phyloP scores from a whole-genome alignment of 2,329 filamentous ascomycete genomes.

The Endothia cerciana region DNA sequence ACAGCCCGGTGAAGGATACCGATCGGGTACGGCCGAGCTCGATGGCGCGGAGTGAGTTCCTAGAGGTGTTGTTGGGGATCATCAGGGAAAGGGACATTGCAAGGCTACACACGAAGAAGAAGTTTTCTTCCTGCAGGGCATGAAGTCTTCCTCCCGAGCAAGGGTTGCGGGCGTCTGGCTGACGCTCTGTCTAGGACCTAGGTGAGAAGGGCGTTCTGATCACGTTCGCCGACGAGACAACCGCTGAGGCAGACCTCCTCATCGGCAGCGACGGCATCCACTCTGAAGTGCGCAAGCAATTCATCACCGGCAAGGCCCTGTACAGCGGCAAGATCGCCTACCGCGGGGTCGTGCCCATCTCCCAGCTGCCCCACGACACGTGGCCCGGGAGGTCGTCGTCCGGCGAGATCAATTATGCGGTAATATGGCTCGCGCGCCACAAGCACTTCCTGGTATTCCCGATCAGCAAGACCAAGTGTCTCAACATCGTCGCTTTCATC shows the following conservation, averaged over 20 bases:
- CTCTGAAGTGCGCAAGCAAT: constrained; percentile 25
- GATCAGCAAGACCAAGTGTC: constrained; percentile 24
- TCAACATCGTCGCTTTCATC: constrained; percentile 31
- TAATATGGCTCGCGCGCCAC: constrained; percentile 25
- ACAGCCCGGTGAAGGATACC: background rate
- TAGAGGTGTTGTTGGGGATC: constrained; percentile 18
- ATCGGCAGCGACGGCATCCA: constrained; percentile 30
- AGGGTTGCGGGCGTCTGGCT: background rate
- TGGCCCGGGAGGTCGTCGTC: constrained; percentile 22
- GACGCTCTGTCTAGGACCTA: constrained; percentile 28
- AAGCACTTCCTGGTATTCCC: constrained; percentile 29
- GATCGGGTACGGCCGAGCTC: constrained; percentile 19
- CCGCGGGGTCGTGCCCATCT: constrained; percentile 38
- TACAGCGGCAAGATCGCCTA: constrained; percentile 39
- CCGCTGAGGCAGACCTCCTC: constrained; percentile 22
- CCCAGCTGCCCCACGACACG: constrained; percentile 17
- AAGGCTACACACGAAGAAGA: constrained; percentile 22
- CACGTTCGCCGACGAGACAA: constrained; percentile 21
- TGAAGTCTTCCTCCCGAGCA: background rate
- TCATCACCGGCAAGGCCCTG: constrained; percentile 30
- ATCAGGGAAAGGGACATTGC: constrained; percentile 16
- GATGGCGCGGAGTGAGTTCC: constrained; percentile 26
- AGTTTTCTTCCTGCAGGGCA: constrained; percentile 16
- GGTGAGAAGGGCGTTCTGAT: constrained; percentile 27
- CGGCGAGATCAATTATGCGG: background rate